Conservation (phyloP, 2,329 filamentous ascomycete genomes). For the Phialemoniopsis sp. region DNA sequence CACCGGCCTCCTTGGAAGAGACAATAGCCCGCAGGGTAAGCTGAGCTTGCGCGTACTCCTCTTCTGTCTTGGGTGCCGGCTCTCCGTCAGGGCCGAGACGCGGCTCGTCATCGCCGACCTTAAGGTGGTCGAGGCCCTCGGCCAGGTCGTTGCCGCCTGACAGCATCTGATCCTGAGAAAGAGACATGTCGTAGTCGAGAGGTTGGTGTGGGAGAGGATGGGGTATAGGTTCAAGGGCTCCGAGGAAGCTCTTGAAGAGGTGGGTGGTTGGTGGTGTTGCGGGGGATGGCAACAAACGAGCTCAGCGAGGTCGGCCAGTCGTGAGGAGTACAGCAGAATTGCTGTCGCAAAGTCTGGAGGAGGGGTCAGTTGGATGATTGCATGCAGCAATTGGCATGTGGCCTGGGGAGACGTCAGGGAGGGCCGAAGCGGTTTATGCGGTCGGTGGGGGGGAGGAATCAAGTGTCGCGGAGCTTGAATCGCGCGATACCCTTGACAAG, state of each 20-base stretch:
- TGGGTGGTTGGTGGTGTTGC: too few relatives aligned
- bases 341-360: too few relatives aligned
- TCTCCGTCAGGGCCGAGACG: conserved; percentile 71
- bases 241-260: conserved; percentile 3
- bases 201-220: conserved; percentile 15
- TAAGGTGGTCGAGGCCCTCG: conserved; percentile 62
- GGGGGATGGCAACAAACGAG: too few relatives aligned
- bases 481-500: too few relatives aligned
- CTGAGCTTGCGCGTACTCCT: conserved; percentile 91
- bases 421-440: not conserved
- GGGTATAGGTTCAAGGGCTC: conserved; percentile 8
- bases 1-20: conserved; percentile 96
- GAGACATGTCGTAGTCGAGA: conserved; percentile 46
- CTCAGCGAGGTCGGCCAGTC: too few relatives aligned
- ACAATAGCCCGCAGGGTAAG: conserved; percentile 96
- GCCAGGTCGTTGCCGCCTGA: conserved; percentile 50
- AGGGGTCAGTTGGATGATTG: too few relatives aligned
- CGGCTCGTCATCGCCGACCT: conserved; percentile 56
- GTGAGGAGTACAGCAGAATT: too few relatives aligned
- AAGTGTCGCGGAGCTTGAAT: too few relatives aligned
- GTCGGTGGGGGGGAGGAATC: not conserved
- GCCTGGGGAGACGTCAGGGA: not conserved
- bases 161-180: conserved; percentile 44
- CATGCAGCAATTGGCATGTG: conserved; percentile 8
- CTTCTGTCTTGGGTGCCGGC: conserved; percentile 82